Conservation (phyloP, 2,329 filamentous ascomycete genomes). For the Calonectria hongkongensis region DNA sequence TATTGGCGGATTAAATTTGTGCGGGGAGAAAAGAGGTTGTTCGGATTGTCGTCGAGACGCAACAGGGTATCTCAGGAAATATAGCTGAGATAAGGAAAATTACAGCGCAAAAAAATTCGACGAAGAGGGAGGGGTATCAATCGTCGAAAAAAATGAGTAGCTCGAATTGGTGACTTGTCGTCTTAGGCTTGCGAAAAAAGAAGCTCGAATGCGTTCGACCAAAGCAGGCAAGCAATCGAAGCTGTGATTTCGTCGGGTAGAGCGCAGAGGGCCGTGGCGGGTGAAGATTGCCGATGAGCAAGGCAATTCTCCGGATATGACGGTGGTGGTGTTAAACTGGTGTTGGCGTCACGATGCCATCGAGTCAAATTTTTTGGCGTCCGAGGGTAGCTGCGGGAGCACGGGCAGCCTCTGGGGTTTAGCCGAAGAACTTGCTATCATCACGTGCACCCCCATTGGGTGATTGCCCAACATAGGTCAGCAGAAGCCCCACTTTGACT, state of each 20-base stretch:
- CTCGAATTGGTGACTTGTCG: conserved; percentile 35
- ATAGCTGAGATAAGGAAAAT: conserved; percentile 2
- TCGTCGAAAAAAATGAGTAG: conserved; percentile 9
- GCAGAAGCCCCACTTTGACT: conserved; percentile 8
- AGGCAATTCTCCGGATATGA: conserved; percentile 45
- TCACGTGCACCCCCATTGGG: conserved; percentile 48
- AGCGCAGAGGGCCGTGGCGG: background rate
- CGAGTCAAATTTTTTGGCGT: conserved; percentile 55
- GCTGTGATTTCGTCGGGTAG: background rate
- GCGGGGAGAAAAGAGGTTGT: conserved; percentile 27
- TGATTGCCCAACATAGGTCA: conserved; percentile 14
- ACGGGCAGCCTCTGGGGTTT: conserved; percentile 42
- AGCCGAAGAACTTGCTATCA: conserved; percentile 48
- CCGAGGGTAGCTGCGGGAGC: conserved; percentile 33
- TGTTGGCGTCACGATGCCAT: conserved; percentile 54
- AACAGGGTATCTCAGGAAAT: background rate
- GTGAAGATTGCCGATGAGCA: conserved; percentile 38
- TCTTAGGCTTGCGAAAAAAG: conserved; percentile 24
- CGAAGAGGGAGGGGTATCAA: conserved; percentile 12
- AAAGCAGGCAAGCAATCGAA: background rate
- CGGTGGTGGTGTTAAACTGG: conserved; percentile 45
- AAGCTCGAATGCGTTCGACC: conserved; percentile 1
- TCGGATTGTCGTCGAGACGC: conserved; percentile 33
- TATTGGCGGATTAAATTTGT: conserved; percentile 67
- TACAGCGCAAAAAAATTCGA: background rate